Base-by-base conservation (phyloP, 106 monocot species). In the Dioscorea zingiberensis region DNA sequence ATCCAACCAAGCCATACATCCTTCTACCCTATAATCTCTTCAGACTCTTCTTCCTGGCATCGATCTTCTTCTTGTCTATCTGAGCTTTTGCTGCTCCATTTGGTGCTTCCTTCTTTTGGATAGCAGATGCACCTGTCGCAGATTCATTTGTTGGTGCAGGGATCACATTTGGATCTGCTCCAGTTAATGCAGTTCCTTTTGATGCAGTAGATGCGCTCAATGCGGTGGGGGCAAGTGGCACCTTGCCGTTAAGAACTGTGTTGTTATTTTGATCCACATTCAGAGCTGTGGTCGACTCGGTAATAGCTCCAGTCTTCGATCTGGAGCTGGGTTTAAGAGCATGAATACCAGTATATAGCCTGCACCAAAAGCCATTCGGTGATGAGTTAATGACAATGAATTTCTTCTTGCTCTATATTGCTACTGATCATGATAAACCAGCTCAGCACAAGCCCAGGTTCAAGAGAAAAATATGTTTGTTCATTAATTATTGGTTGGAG, bases 41-140 rank as follows among this genome's bases (percentile, higher is more conserved):
- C 69, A 95, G 64, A 63, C 95, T 95, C 71, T 91, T 95, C 85
- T 91, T 91, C 77, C 91, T 79, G 2, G 86, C 91, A 69, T 91
- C 95, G 19, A 86, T 85, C 69, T 88, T 97, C 80, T 88, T 91
- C 77, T 84, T 91, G 56, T 88, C 95, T 0, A 58, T 77, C 13
- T 70, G 73, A 72, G n/a, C 59, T 75, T 88, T 88, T 4, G 65
- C 60, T 7, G 68, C 60, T 7, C 64, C 70, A 4, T 26, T 56
- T 22, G 19, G 14, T 8, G 48, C 72, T 55, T 71, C 73, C 69
- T 77, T 81, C 78, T 83, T 85, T n/a, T 19, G 75, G 24, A 71
- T 44, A 15, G 55, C 60, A 21, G 71, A 19, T 64, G 74, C 48
- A n/a, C 68, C 78, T 44, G 68, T 27, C 44, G 54, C 28, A 17